A percentile compares a stretch with the other conserved stretches of the same genome.
These are phyloP conservation scores for Lachancea meyersii DNA, from an alignment of 805 yeast species.

Conservation along the genomic window DNA sequence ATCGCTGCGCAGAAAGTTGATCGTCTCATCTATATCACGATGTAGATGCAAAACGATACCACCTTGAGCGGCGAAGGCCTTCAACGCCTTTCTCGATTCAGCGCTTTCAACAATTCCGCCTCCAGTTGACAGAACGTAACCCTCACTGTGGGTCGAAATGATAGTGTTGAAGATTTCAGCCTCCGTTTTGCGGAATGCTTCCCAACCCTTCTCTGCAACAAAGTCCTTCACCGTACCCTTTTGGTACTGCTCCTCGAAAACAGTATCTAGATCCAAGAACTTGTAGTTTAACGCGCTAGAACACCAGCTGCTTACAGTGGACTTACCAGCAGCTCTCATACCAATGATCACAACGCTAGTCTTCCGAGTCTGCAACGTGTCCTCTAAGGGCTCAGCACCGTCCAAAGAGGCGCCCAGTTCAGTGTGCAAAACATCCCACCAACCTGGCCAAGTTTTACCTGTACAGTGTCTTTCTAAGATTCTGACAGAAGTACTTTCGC, in stretches of 20 bases:
- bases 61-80: slow-evolving; percentile 46
- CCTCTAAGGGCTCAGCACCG: slow-evolving; percentile 55
- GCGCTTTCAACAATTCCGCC: slow-evolving; percentile 89
- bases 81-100: slow-evolving; percentile 58
- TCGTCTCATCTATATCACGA: slow-evolving; percentile 76
- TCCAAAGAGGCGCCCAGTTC: slow-evolving; percentile 57
- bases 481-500: slow-evolving; percentile 41
- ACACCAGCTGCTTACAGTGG: slow-evolving; percentile 77
- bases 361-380: slow-evolving; percentile 10
- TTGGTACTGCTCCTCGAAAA: slow-evolving; percentile 49
- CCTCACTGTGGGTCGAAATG: slow-evolving; percentile 35
- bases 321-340: slow-evolving; percentile 97
- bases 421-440: slow-evolving; percentile 93
- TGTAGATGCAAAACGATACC: slow-evolving; percentile 89
- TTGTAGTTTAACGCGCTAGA: slow-evolving; percentile 60
- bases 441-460: slow-evolving; percentile 98
- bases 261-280: slow-evolving; percentile 69
- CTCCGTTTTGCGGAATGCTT: slow-evolving; percentile 70
- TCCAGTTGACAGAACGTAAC: slow-evolving; percentile 82
- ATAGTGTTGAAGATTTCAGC: slow-evolving; percentile 47
- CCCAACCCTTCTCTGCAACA: slow-evolving; percentile 75
- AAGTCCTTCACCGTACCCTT: slow-evolving; percentile 49
- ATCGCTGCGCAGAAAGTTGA: slow-evolving; percentile 67
- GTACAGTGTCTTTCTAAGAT: slow-evolving; percentile 88
- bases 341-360: slow-evolving; percentile 75